Percentiles rank a stretch among this genome's conserved stretches.
Conservation (phyloP, 2,329 filamentous ascomycete species). For the Pezicula rhizophila region DNA sequence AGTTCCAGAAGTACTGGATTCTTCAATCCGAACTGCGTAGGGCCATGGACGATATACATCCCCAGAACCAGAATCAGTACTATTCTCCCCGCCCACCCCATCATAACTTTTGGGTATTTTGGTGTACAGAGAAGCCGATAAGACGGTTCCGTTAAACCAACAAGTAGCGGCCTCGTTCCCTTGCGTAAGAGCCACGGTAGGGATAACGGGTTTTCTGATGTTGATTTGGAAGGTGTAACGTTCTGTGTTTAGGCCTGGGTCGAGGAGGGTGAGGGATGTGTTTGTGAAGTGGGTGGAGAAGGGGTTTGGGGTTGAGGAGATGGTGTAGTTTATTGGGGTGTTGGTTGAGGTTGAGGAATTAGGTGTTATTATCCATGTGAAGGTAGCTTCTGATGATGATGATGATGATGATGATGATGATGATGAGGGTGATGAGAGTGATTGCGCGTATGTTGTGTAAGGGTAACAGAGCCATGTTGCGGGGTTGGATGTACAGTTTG, state of each 20-base stretch:
- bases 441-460: constrained; percentile 41
- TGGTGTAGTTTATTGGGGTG: constrained; percentile 33
- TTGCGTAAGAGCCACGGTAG: constrained; percentile 37
- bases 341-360: constrained; percentile 20
- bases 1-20: constrained; percentile 41
- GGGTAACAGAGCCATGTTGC: constrained; percentile 59
- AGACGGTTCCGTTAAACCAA: constrained; percentile 48
- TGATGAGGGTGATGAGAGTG: constrained; percentile 32
- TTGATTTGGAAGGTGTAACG: constrained; percentile 52
- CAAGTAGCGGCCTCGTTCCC: constrained; percentile 45
- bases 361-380: constrained; percentile 54
- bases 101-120: constrained; percentile 36
- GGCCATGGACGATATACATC: constrained; percentile 43
- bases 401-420: constrained; percentile 35
- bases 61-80: constrained; percentile 17
- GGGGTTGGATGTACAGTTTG: constrained; percentile 51
- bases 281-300: constrained; percentile 52
- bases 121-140: constrained; percentile 58
- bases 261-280: constrained; percentile 41
- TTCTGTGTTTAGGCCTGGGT: constrained; percentile 42
- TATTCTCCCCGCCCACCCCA: constrained; percentile 24
- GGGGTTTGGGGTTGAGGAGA: constrained; percentile 50
- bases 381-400: constrained; percentile 40
- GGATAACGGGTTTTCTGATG: constrained; percentile 46
- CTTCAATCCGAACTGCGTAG: constrained; percentile 49